Conservation (phyloP, 768 basidiomycete species). For the Phanerochaete carnosa region DNA sequence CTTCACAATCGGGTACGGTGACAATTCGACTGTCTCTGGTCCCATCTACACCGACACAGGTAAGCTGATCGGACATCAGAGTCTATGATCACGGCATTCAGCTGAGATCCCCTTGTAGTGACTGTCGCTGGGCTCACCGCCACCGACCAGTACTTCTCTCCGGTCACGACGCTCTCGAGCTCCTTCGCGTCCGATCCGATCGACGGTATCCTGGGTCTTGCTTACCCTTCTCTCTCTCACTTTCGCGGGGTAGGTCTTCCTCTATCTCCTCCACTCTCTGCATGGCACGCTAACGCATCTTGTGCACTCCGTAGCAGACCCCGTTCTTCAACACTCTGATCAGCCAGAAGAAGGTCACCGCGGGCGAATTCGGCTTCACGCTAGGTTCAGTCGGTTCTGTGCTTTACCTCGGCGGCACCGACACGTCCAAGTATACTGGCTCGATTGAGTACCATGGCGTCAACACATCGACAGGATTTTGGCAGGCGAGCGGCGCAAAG, state of each 20-base stretch:
- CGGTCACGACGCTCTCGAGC: conserved; percentile 22
- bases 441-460: conserved; percentile 26
- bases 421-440: conserved; percentile 41
- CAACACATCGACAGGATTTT: conserved; percentile 22
- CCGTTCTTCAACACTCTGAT: conserved; percentile 29
- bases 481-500: conserved; percentile 22
- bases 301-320: conserved; percentile 11
- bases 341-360: conserved; percentile 13
- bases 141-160: conserved; percentile 25
- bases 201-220: conserved; percentile 31
- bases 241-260: conserved; percentile 6
- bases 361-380: conserved; percentile 36
- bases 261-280: background rate
- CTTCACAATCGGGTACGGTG: conserved; percentile 36
- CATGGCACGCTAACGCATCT: background rate
- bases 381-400: conserved; percentile 30
- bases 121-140: conserved; percentile 39
- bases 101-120: conserved; percentile 24
- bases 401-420: too few relatives aligned
- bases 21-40: conserved; percentile 34
- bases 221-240: conserved; percentile 24
- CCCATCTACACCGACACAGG: too few relatives aligned
- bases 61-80: conserved; percentile 4
- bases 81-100: background rate
- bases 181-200: conserved; percentile 16